These are phyloP conservation scores for Allium cepa DNA, from an alignment of 106 monocot species.

Conservation along the genomic window DNA sequence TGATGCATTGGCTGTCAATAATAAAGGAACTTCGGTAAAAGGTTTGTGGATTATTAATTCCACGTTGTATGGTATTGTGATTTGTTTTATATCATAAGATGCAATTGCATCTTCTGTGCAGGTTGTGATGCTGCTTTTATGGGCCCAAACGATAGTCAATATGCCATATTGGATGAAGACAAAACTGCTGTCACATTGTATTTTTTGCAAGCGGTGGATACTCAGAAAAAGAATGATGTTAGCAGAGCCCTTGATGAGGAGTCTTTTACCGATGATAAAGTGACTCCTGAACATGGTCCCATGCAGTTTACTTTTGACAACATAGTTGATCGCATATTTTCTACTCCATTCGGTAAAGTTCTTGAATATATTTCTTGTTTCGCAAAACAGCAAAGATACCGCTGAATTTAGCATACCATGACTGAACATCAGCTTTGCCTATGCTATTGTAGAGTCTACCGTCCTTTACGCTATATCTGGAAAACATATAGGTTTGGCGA, in stretches of 20 bases:
- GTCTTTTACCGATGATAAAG: slow-evolving; percentile 53
- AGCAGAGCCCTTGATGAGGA: slow-evolving; percentile 76
- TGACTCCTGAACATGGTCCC: slow-evolving; percentile 33
- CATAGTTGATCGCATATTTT: slow-evolving; percentile 84
- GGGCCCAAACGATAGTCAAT: slow-evolving; percentile 78
- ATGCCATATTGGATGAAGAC: slow-evolving; percentile 94
- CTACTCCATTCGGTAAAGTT: slow-evolving; percentile 69
- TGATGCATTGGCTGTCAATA: slow-evolving; percentile 61
- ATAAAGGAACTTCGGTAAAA: slow-evolving; percentile 77
- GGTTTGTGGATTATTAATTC: slow-evolving; percentile 21
- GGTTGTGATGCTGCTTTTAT: slow-evolving; percentile 89
- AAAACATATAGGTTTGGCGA: slow-evolving; percentile 70
- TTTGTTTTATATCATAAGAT: background rate
- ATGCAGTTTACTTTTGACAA: slow-evolving; percentile 76
- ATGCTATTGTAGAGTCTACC: slow-evolving; percentile 65
- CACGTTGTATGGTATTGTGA: background rate
- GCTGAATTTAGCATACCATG: background rate
- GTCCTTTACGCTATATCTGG: slow-evolving; percentile 82
- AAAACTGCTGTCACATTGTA: slow-evolving; percentile 60
- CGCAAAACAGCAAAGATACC: background rate
- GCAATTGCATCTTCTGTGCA: slow-evolving; percentile 17
- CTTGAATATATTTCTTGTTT: background rate
- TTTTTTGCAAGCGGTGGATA: slow-evolving; percentile 27
- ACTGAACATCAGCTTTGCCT: background rate
- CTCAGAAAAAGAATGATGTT: slow-evolving; percentile 41